phyloP scores from a whole-genome alignment of 75 land plant species.

The Sequoia sempervirens region DNA sequence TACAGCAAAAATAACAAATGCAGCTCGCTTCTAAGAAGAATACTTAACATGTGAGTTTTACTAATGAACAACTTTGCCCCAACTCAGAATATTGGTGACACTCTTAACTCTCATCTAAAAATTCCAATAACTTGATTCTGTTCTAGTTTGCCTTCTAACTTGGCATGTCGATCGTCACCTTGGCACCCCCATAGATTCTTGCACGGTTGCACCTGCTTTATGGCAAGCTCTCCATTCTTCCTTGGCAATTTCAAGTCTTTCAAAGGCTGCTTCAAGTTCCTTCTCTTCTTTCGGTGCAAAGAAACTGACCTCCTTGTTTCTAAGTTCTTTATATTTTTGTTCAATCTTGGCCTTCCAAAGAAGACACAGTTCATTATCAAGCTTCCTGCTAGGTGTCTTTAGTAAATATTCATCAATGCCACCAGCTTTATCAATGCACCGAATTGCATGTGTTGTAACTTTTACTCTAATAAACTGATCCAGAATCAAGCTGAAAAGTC shows the following conservation, averaged over 20 bases:
- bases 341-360: constrained; percentile 63
- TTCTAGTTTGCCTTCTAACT: background rate
- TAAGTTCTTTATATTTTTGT: constrained; percentile 47
- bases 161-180: background rate
- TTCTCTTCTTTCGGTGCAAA: constrained; percentile 50
- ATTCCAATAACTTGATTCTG: background rate
- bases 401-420: constrained; percentile 92
- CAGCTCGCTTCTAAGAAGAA: background rate
- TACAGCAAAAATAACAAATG: background rate
- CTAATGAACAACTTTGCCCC: background rate
- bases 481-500: constrained; percentile 79
- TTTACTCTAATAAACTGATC: constrained; percentile 71
- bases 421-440: constrained; percentile 94
- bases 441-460: constrained; percentile 84
- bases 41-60: background rate
- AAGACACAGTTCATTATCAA: constrained; percentile 57
- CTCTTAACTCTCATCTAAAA: background rate
- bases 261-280: constrained; percentile 35
- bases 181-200: background rate
- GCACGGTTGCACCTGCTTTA: background rate
- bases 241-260: constrained; percentile 26
- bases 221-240: constrained; percentile 6
- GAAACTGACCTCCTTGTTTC: constrained; percentile 39
- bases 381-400: constrained; percentile 68
- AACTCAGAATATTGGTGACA: background rate